phyloP scores from a whole-genome alignment of 2,329 filamentous ascomycete species.

The Penicillium sp. region DNA sequence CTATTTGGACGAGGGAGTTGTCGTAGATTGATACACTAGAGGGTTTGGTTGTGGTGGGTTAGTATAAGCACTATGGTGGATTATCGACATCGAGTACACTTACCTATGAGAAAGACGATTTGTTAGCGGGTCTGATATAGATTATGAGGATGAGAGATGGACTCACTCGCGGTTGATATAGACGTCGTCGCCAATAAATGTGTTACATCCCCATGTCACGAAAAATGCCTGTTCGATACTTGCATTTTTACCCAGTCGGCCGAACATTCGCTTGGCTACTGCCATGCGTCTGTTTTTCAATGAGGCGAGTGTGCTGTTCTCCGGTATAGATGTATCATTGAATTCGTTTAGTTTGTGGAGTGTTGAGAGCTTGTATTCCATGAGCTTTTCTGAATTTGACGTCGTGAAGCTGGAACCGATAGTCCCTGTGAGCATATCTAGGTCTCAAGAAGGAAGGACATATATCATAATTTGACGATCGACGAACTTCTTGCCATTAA shows the following conservation, averaged over 20 bases:
- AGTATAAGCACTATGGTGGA: background rate
- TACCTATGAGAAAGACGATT: background rate
- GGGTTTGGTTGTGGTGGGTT: background rate
- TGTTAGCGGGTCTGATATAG: background rate
- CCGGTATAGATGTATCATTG: slow-evolving; percentile 5
- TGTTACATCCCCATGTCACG: slow-evolving; percentile 10
- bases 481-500: slow-evolving; percentile 6
- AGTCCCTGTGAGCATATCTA: background rate
- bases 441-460: background rate
- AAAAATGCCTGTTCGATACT: slow-evolving; percentile 12
- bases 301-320: slow-evolving; percentile 8
- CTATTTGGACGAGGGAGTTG: slow-evolving; percentile 8
- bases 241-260: background rate
- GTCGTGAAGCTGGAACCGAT: slow-evolving; percentile 6
- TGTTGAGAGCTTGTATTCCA: slow-evolving; percentile 8
- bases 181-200: slow-evolving; percentile 3
- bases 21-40: slow-evolving; percentile 4
- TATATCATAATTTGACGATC: background rate
- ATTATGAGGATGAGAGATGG: background rate
- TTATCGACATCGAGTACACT: background rate
- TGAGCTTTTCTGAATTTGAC: slow-evolving; percentile 6
- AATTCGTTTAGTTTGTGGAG: slow-evolving; percentile 5
- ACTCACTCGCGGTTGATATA: slow-evolving; percentile 15
- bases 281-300: slow-evolving; percentile 9
- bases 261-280: slow-evolving; percentile 5